Percentiles rank a stretch among this genome's conserved stretches.
phyloP scores from a whole-genome alignment of 208 protist genomes.

The Sergeia podlipaevii region DNA sequence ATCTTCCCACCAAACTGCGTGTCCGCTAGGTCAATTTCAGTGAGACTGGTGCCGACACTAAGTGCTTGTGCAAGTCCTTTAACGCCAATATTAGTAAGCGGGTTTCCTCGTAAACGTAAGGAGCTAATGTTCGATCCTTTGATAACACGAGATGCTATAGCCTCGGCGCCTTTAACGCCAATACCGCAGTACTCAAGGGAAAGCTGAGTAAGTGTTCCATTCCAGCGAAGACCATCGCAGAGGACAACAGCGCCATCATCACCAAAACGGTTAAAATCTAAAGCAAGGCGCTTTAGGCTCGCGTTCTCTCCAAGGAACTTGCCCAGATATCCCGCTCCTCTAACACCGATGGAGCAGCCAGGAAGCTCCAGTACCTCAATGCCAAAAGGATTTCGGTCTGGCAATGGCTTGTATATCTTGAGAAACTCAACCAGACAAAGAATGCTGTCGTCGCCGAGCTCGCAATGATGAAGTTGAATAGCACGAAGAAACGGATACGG shows the following conservation, averaged over 20 bases:
- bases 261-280: slow-evolving; percentile 76
- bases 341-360: slow-evolving; percentile 55
- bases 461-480: slow-evolving; percentile 68
- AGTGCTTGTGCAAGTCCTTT: slow-evolving; percentile 53
- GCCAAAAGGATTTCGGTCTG: slow-evolving; percentile 76
- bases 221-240: slow-evolving; percentile 78
- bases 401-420: slow-evolving; percentile 54
- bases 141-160: slow-evolving; percentile 62
- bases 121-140: slow-evolving; percentile 58
- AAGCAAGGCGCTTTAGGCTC: slow-evolving; percentile 54
- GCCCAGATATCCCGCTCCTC: slow-evolving; percentile 64
- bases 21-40: slow-evolving; percentile 75
- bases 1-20: slow-evolving; percentile 57
- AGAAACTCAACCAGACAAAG: slow-evolving; percentile 77
- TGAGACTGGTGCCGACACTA: slow-evolving; percentile 43
- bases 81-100: slow-evolving; percentile 61
- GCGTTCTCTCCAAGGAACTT: slow-evolving; percentile 61
- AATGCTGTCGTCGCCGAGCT: slow-evolving; percentile 75
- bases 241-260: slow-evolving; percentile 62
- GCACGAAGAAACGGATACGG: slow-evolving; percentile 73
- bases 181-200: slow-evolving; percentile 84
- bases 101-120: slow-evolving; percentile 66
- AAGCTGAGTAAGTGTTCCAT: slow-evolving; percentile 55
- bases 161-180: slow-evolving; percentile 24
- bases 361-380: slow-evolving; percentile 80